Evolutionary conservation across 768 basidiomycete species (phyloP), one percentile per base, ranked within the genome.

Genomic region (Pulveroboletus sp.): DNA sequence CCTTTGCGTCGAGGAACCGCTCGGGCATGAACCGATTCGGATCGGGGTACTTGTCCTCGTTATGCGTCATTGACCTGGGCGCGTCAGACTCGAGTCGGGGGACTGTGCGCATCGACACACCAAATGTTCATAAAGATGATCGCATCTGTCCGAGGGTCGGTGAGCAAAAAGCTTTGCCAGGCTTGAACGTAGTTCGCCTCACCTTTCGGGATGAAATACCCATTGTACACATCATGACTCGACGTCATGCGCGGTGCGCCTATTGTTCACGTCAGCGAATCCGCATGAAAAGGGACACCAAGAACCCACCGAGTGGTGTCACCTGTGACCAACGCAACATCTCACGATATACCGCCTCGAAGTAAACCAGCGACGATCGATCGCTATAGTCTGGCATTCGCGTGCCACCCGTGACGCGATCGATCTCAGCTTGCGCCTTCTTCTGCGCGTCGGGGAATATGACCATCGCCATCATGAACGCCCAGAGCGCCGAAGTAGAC

Each of bases 161-260:
- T n/a, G n/a, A n/a, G n/a, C n/a, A n/a, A n/a, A n/a, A n/a, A n/a
- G n/a, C n/a, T n/a, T n/a, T 54, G 1, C 17, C 2, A 13, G 19
- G 17, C 2, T 13, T 55, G 20, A 46, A 42, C 34, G 12, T 2
- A 12, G 22, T 11, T 19, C 20, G 20, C 16, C n/a, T 5, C 5
- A 62, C 60, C 60, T 47, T 58, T 61, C 6, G 59, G 60, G 27
- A 12, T 29, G 27, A 29, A 29, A 29, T 29, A 29, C 12, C 27
- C 53, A 20, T 58, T 23, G 30, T 60, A 58, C 19, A 55, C 44
- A 43, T 61, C 59, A 13, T 45, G 23, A 0, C 5, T 48, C 2
- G 55, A 45, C 1, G 59, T 60, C 32, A 57, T 43, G 43, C 71
- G 71, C 4, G 66, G 59, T 2, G 65, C 54, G 6, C 71, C 71